Conservation (phyloP, 1,284 basidiomycete genomes). For the Somion occarium region DNA sequence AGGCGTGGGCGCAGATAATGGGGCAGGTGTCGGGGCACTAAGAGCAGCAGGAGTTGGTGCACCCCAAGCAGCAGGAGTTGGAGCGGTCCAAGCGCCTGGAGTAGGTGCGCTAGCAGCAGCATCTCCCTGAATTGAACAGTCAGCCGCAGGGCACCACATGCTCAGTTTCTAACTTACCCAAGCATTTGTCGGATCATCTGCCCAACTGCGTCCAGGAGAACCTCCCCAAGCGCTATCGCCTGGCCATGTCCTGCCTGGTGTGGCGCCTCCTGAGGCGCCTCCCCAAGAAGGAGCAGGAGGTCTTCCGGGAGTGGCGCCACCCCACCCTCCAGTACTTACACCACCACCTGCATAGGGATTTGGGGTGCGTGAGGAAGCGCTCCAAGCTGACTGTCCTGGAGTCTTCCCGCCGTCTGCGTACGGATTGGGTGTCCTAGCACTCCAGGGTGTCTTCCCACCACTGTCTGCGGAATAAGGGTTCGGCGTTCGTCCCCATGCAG, state of each 20-base stretch:
- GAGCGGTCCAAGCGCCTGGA: constrained; percentile 5
- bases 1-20: constrained; percentile 32
- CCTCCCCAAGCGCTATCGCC: too few species aligned
- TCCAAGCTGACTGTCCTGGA: constrained; percentile 50
- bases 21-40: constrained; percentile 38
- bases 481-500: constrained; percentile 59
- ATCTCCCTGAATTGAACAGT: constrained; percentile 3
- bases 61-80: constrained; percentile 13
- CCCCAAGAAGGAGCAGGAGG: constrained; percentile 15
- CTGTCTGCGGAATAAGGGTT: constrained; percentile 62
- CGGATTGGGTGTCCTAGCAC: constrained; percentile 70
- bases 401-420: constrained; percentile 47
- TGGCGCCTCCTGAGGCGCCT: constrained; percentile 12
- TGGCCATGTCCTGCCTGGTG: constrained; percentile 22
- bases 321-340: constrained; percentile 29
- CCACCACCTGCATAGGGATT: constrained; percentile 54
- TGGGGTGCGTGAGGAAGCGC: constrained; percentile 55
- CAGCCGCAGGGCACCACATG: neutral
- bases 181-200: neutral
- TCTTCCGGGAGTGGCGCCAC: constrained; percentile 33
- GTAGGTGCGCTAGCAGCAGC: constrained; percentile 12
- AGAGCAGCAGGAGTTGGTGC: constrained; percentile 32
- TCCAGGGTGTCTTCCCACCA: constrained; percentile 43
- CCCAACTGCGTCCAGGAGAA: neutral
- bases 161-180: constrained; percentile 6